These are phyloP conservation scores for Aspergillus eucalypticola DNA, from an alignment of 2,329 filamentous ascomycete species.

Conservation along the genomic window DNA sequence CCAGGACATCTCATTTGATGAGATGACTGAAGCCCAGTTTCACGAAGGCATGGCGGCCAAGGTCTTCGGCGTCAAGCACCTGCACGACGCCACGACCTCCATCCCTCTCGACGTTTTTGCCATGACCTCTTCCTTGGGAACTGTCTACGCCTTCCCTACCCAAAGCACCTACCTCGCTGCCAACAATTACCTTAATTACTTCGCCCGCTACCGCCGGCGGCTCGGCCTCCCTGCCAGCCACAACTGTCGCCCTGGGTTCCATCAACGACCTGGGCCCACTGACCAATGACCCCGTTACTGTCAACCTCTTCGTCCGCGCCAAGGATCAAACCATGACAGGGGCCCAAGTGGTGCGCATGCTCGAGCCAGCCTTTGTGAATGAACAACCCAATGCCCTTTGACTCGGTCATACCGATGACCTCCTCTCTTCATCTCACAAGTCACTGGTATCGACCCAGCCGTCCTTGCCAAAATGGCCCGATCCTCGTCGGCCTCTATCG, in stretches of 20 bases:
- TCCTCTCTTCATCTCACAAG: too few species aligned
- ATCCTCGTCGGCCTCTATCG: too few species aligned
- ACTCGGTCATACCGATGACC: too few species aligned
- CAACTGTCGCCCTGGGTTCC: not conserved
- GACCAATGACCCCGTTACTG: too few species aligned
- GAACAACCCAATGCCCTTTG: too few species aligned
- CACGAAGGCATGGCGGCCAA: not conserved
- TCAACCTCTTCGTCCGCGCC: too few species aligned
- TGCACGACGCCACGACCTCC: not conserved
- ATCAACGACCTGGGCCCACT: too few species aligned
- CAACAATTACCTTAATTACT: not conserved
- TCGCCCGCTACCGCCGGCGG: not conserved
- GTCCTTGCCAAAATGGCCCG: too few species aligned
- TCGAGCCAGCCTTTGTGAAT: too few species aligned
- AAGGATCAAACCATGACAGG: too few species aligned
- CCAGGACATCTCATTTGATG: not conserved
- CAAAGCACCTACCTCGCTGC: slow-evolving; percentile 1
- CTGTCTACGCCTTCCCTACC: not conserved
- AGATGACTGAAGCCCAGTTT: not conserved
- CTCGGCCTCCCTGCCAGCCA: not conserved
- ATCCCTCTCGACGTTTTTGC: slow-evolving; percentile 4
- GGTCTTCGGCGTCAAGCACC: not conserved
- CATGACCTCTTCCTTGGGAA: not conserved
- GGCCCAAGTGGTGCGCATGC: too few species aligned
- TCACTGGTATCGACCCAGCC: too few species aligned